Evolutionary conservation across 805 yeast species (phyloP).

Genomic region (Pachysolen tannophilus): DNA sequence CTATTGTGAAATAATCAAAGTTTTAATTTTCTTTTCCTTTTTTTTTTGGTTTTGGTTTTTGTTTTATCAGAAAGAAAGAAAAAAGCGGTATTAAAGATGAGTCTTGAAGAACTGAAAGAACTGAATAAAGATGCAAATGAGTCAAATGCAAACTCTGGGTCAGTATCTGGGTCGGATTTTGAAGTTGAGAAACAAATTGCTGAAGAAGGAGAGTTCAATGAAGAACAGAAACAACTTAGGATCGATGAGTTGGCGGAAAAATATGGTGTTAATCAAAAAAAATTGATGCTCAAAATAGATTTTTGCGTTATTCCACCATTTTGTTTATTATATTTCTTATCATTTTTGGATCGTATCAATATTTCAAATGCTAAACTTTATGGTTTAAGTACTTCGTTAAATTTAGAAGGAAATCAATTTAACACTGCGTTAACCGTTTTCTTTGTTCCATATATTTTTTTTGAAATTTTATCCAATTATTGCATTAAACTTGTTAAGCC

Average conservation of each 20-base stretch:
- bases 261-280: constrained; percentile 38
- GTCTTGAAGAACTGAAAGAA: too few relatives aligned
- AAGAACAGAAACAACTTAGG: constrained; percentile 3
- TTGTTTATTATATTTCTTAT: constrained; percentile 52
- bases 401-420: constrained; percentile 42
- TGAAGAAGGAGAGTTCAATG: background rate
- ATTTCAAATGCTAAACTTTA: constrained; percentile 63
- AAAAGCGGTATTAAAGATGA: too few relatives aligned
- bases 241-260: constrained; percentile 23
- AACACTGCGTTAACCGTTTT: constrained; percentile 51
- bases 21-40: too few relatives aligned
- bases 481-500: constrained; percentile 30
- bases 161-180: too few relatives aligned
- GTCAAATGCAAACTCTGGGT: too few relatives aligned
- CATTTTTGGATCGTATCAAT: constrained; percentile 65
- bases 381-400: constrained; percentile 44
- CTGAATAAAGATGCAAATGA: too few relatives aligned
- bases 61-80: too few relatives aligned
- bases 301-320: constrained; percentile 55
- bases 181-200: background rate
- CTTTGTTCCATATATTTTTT: constrained; percentile 22
- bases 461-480: constrained; percentile 25
- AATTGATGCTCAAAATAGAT: constrained; percentile 48
- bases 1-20: too few relatives aligned
- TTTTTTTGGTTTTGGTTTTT: too few relatives aligned